Base-by-base conservation (phyloP, 495 filamentous ascomycete genomes). In the Podospora pseudoanserina region DNA sequence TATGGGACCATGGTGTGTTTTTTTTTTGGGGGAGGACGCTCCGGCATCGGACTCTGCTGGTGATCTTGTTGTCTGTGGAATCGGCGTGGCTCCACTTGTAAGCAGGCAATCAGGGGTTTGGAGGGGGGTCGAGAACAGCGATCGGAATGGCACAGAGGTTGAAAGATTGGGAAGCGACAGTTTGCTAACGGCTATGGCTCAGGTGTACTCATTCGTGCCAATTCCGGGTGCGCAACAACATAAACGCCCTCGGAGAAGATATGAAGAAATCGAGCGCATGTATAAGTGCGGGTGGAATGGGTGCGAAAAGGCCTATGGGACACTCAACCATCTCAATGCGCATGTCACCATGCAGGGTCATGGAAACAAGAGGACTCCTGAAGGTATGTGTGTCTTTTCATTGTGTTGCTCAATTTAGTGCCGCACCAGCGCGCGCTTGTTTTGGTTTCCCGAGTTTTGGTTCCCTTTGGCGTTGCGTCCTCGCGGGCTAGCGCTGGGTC, bases 181-280 rank as follows among this genome's bases (percentile, higher is more conserved):
- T 3, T 11, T 49, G 39, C 39, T 49, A 49, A 49, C 39, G 7
- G 39, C 2, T 3, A 0, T 11, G 39, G 9, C 13, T 1, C 84
- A 96, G 89, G 95, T 99, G 60, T 99, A 98, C 77, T 97, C 94
- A 2, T 99, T 99, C 76, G 95, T 99, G 60, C 95, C 95, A 1
- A 99, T 99, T 76, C 95, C 95, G 15, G 95, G 95, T 63, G 92
- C 95, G 32, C 93, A 97, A 75, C 95, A 99, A 78, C 94, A 98
- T 79, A 99, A 99, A 84, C 89, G 95, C 60, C 95, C 95, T 23
- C 88, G 95, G 71, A 87, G 95, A 70, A 88, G 95, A 39, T 99
- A 97, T 74, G 95, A 99, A 81, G 95, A 99, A 78, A 99, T 99
- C 75, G 95, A 99, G 83, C 90, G 95, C 67, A 99, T 99, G 95